Evolutionary conservation across 345 rosid species (phyloP), one percentile per base, ranked within the genome.

Genomic region (Pugionium dolabratum): DNA sequence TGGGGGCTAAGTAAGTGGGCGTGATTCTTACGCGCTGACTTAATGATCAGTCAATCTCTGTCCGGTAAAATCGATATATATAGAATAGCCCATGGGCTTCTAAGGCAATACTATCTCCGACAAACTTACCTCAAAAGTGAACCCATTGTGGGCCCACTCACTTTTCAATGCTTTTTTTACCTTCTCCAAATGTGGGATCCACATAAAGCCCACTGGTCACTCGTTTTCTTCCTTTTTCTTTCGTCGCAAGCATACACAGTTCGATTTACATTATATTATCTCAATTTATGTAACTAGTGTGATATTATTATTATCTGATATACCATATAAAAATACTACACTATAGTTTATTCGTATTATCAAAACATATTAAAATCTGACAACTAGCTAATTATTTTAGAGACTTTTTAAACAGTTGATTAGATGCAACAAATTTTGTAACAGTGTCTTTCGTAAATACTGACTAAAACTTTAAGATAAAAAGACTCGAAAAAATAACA

Each of bases 1-100:
- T 32, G 54, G 46, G 74, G 66, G 42, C 45, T 47, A 49, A 54
- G 70, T 77, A 78, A 67, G 80, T 76, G 79, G 77, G 85, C 87
- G 89, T 85, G 74, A 37, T 49, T 70, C 53, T 67, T 75, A 85
- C 88, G 90, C 85, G 79, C 88, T 67, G 71, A 67, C 67, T 69
- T 32, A 2, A 2, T 56, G 62, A 40, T 74, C 65, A 46, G 78
- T 74, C 78, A 74, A 74, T 60, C 68, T 73, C 68, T 6, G 61
- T 64, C 44, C 67, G 56, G 77, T 54, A 51, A 66, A 40, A 32
- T 7, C 30, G 6, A 30, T 34, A 46, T 6, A 33, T 26, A 34
- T 58, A 30, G 26, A 59, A 40, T 61, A 65, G 77, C 69, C 73
- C 77, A 74, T 67, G 73, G 77, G 73, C 73, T 53, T 73, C 39